Evolutionary conservation across 192 early-diverging fungal genomes (phyloP).

Genomic region (Podila clonocystis): DNA sequence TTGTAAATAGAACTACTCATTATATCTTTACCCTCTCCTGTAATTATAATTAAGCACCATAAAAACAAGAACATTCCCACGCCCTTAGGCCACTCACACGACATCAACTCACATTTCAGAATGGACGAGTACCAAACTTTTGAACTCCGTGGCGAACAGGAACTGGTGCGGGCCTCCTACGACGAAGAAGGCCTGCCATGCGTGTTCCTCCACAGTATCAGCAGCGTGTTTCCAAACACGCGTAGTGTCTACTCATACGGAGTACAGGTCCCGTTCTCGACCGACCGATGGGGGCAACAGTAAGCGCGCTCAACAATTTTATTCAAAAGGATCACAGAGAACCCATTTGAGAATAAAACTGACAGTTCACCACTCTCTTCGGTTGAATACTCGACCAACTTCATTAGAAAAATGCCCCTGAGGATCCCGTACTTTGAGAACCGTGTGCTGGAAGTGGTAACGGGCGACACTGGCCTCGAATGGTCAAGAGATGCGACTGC

Average conservation of each 20-base stretch:
- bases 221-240: constrained; percentile 27
- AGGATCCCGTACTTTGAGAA: constrained; percentile 41
- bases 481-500: constrained; percentile 39
- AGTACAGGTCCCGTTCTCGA: constrained; percentile 21
- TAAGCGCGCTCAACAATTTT: constrained; percentile 7
- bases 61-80: too few species aligned
- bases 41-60: too few species aligned
- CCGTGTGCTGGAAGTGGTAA: constrained; percentile 25
- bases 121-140: constrained; percentile 39
- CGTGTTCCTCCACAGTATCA: constrained; percentile 20
- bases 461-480: constrained; percentile 24
- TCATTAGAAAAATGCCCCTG: constrained; percentile 31
- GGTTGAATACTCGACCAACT: too few species aligned
- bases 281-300: constrained; percentile 3
- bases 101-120: not conserved
- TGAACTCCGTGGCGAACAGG: constrained; percentile 29
- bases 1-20: not conserved
- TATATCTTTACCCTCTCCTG: not conserved
- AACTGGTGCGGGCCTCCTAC: constrained; percentile 18
- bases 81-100: not conserved
- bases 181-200: constrained; percentile 43
- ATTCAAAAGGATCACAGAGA: too few species aligned
- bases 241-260: constrained; percentile 29
- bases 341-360: too few species aligned
- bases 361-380: too few species aligned